Evolutionary conservation across 495 filamentous ascomycete genomes (phyloP).

Genomic region (Podospora tetraspora): DNA sequence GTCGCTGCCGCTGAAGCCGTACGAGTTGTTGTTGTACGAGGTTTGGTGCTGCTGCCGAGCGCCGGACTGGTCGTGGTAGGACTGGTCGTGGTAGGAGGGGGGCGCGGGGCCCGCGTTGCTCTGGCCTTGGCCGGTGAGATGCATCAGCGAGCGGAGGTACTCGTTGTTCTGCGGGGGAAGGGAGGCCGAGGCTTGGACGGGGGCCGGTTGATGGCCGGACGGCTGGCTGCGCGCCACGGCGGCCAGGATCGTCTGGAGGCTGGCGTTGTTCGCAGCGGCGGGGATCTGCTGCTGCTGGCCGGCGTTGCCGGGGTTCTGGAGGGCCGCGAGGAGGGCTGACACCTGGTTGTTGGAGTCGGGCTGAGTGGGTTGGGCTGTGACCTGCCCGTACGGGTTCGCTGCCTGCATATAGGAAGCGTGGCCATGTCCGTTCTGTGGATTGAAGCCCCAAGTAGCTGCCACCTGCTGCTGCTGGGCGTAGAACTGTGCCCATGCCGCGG

Average conservation of each 20-base stretch:
- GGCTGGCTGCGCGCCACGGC: conserved; percentile 4
- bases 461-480: conserved; percentile 27
- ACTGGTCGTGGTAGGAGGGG: neutral
- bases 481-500: conserved; percentile 28
- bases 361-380: neutral
- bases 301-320: neutral
- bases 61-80: neutral
- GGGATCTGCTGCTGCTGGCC: neutral
- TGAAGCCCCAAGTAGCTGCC: neutral
- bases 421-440: neutral
- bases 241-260: neutral
- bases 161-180: conserved; percentile 22
- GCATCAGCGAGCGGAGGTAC: conserved; percentile 21
- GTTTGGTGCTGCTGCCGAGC: neutral
- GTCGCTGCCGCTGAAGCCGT: conserved; percentile 5
- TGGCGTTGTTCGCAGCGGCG: neutral
- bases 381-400: conserved; percentile 20
- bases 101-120: neutral
- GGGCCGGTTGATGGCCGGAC: conserved; percentile 5
- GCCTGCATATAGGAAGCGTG: conserved; percentile 21
- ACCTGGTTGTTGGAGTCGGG: neutral
- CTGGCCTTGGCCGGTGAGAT: neutral
- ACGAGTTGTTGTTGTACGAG: neutral
- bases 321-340: neutral
- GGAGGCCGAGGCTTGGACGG: conserved; percentile 17